Evolutionary conservation across 1,139 yeast genomes (phyloP), one percentile per base, ranked within the genome.

Genomic region (Petasospora fabianii): DNA sequence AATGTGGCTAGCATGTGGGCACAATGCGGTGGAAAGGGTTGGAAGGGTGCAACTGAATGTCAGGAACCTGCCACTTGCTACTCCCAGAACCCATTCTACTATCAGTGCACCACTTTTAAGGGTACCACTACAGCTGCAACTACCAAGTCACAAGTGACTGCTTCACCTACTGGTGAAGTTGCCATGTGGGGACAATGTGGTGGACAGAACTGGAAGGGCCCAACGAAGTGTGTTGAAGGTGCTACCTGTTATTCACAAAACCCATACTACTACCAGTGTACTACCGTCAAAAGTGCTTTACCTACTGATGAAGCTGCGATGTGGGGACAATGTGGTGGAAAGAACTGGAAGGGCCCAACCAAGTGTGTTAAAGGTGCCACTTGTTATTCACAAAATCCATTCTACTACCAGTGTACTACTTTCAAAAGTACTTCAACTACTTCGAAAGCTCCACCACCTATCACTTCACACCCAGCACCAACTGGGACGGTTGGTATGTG

Each of bases 191-290:
- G n/a, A n/a, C 30, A 27, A 13, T 27, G 30, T 16, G 30, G 30
- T 13, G 30, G 30, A 9, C 30, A 14, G 16, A 20, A 15, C 13
- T 27, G 30, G 30, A 27, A 19, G 13, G 30, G 30, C 16, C 20
- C 30, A 8, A 27, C 30, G 7, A n/a, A 27, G 30, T 27, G 30
- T 16, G 30, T 11, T 14, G 9, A 19, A 27, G 20, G 20, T 16
- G 30, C 30, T 15, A 15, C 17, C 16, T 27, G 30, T 27, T 27
- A 27, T 20, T 27, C 30, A 16, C 30, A 27, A 10, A 27, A 27
- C 20, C 30, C 30, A 27, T 27, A 13, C 30, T 27, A 27, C 30
- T 27, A 27, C n/a, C 30, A 27, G 17, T 27, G 30, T 17, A 27
- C 30, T 15, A 27, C 30, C n/a, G 13, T 22, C n/a, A 22, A 12